Base-by-base conservation (phyloP, 768 basidiomycete genomes). In the Collybiopsis luxurians region DNA sequence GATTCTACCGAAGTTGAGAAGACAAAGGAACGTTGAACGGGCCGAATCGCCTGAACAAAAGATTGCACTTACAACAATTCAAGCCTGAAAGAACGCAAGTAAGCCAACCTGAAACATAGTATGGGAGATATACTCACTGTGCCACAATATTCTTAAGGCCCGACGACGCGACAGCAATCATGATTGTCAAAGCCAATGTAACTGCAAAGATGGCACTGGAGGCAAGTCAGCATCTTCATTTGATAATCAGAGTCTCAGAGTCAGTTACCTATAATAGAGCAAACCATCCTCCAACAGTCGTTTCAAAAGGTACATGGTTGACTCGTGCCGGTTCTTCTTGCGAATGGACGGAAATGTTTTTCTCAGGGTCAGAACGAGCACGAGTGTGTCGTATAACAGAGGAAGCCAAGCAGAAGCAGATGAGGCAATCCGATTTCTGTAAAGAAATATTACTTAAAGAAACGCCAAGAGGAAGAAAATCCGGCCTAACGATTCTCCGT, bases 141-240 rank as follows among this genome's bases (percentile, higher is more conserved):
- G 13, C 48, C 5, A 27, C 23, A 27, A 56, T 30, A 28, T 64
- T 60, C 31, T 63, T 55, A 44, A 44, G 56, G 55, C 49, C 48
- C 23, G 52, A 44, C 28, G 23, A 24, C 52, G 51, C 34, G 42
- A 56, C 44, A 55, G 56, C 17, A 13, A 47, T 55, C 54, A 45
- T 45, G 2, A 46, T 13, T 15, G 31, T 24, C 23, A 53, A 43
- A n/a, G 24, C 51, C 17, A 39, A 53, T 13, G 19, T 53, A 12
- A 53, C 40, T 4, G 51, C 51, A 30, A 28, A 39, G 19, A 53
- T 53, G n/a, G 23, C 51, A 27, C 51, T 53, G 19, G 40, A 26
- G 17, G 19, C 15, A 53, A 4, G 15, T 30, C 19, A 9, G 15
- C 15, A 12, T 13, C n/a, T 26, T 26, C 46, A 28, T n/a, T 19